Percentiles rank a stretch among this genome's conserved stretches.
These are phyloP conservation scores for Botrytis elliptica DNA, from an alignment of 2,329 filamentous ascomycete genomes.

Conservation along the genomic window DNA sequence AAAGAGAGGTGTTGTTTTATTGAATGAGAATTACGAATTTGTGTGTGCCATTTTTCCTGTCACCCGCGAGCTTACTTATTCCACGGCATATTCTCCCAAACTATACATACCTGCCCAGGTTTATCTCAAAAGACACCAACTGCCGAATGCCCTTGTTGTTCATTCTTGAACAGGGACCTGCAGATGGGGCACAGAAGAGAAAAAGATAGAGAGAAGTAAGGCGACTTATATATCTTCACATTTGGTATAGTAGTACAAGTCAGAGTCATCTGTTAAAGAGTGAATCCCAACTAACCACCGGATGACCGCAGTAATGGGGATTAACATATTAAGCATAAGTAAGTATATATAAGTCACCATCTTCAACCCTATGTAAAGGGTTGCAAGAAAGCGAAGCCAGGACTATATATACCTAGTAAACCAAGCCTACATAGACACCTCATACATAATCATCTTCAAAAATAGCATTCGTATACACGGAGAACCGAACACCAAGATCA, in stretches of 20 bases:
- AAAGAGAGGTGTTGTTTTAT: no score
- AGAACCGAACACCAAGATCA: no score
- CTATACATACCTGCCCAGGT: no score
- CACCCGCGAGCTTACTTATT: no score
- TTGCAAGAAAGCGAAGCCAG: not conserved
- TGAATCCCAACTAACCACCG: not conserved
- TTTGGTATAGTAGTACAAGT: not conserved
- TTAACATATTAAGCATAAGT: not conserved
- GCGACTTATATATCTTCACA: not conserved
- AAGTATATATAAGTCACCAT: no score
- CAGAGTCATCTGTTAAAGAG: not conserved
- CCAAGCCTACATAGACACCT: no score
- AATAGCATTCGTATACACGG: not conserved
- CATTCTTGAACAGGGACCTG: not conserved
- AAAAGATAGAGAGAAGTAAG: not conserved
- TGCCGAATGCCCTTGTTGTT: no score
- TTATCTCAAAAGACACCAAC: no score
- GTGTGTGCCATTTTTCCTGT: no score
- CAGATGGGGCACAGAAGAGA: not conserved
- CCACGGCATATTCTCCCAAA: not conserved
- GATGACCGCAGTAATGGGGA: not conserved
- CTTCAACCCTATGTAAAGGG: fast-evolving
- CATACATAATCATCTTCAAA: not conserved
- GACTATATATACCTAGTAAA: no score
- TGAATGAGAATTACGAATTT: no score